These are phyloP conservation scores for Ustilago trichophora DNA, from an alignment of 1,284 basidiomycete species.

Conservation along the genomic window DNA sequence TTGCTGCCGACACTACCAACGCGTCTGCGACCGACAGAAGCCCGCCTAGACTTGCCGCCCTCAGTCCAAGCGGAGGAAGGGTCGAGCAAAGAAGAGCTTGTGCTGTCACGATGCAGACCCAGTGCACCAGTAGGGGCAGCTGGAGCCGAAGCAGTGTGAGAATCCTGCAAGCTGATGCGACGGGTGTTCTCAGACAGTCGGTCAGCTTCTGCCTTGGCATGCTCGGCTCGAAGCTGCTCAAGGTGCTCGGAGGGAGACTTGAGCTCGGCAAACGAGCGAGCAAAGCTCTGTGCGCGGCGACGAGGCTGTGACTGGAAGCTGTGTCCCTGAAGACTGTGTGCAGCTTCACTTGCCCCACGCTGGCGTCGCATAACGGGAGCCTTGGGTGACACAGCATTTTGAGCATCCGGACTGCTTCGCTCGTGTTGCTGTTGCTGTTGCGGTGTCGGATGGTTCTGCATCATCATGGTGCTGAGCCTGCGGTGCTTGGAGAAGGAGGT, in stretches of 20 bases:
- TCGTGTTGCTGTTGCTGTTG: slow-evolving; percentile 3
- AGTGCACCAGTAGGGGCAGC: slow-evolving; percentile 10
- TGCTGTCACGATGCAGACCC: slow-evolving; percentile 11
- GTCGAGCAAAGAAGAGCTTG: slow-evolving; percentile 1
- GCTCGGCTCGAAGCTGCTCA: slow-evolving; percentile 35
- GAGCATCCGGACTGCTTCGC: not conserved
- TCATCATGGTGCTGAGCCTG: slow-evolving; percentile 31
- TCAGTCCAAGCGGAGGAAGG: no score
- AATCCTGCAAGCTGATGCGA: slow-evolving; percentile 18
- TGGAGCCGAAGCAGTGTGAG: slow-evolving; percentile 10
- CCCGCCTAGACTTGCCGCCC: not conserved
- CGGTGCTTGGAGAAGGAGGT: slow-evolving; percentile 40
- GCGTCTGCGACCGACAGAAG: not conserved
- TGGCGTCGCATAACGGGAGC: slow-evolving; percentile 3
- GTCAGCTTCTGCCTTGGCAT: slow-evolving; percentile 24
- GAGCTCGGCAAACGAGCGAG: slow-evolving; percentile 45
- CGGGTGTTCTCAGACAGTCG: slow-evolving; percentile 15
- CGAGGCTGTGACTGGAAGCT: slow-evolving; percentile 10
- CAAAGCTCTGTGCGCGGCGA: slow-evolving; percentile 42
- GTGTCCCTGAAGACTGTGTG: not conserved
- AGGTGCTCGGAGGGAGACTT: slow-evolving; percentile 32
- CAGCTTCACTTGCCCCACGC: slow-evolving; percentile 27
- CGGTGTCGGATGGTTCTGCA: slow-evolving; percentile 14
- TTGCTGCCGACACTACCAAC: slow-evolving; percentile 12
- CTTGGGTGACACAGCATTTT: slow-evolving; percentile 7